Evolutionary conservation across 345 rosid species (phyloP).

Genomic region (Salix exigua): DNA sequence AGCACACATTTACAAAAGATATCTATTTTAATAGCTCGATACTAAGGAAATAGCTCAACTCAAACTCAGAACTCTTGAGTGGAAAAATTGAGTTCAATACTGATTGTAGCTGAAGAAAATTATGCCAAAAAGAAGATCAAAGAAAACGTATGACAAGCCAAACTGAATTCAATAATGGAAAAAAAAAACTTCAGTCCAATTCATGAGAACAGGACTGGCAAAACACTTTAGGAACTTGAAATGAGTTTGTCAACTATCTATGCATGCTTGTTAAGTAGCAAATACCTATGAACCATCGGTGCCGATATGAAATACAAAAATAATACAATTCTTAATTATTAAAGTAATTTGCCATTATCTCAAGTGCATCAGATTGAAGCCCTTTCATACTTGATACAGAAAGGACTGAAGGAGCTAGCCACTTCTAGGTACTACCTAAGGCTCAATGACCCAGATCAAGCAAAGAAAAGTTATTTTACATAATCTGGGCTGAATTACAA

Average conservation of each 20-base stretch:
- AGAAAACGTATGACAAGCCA: not conserved
- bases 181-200: not conserved
- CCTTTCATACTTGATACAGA: not conserved
- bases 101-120: not conserved
- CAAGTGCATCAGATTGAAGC: not conserved
- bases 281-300: not conserved
- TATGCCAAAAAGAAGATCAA: not conserved
- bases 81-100: not conserved
- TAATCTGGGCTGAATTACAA: not conserved
- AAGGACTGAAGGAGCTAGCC: not conserved
- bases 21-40: not conserved
- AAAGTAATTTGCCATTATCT: not conserved
- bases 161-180: not conserved
- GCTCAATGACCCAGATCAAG: not conserved
- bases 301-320: not conserved
- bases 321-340: not conserved
- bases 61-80: not conserved
- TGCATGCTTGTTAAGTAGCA: not conserved
- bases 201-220: slow-evolving; percentile 3
- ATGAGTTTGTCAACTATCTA: not conserved
- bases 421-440: not conserved
- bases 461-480: not conserved
- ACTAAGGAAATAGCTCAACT: not conserved
- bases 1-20: not conserved
- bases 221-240: not conserved